Evolutionary conservation across 179 eudicot species (phyloP), one percentile per base, ranked within the genome.

Genomic region (Silene noctiflora): DNA sequence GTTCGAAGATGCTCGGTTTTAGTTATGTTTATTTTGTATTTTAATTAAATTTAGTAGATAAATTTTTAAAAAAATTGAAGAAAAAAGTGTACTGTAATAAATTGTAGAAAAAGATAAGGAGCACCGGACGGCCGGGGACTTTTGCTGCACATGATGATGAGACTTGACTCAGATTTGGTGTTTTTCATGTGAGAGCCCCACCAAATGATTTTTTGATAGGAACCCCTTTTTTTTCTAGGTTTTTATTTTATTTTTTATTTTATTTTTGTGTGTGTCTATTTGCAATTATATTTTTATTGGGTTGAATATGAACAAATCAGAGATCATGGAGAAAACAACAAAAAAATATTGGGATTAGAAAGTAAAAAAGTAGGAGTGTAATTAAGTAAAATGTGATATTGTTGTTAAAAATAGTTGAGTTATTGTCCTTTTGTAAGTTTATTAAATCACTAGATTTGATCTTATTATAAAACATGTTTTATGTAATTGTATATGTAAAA

Each of bases 1-100:
- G 82, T 92, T 92, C 61, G 97, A 92, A 78, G 87, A 91, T 58
- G 97, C 97, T 33, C 89, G 96, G 48, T 91, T 92, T 80, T 92
- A 81, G 69, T 70, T 22, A 44, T 72, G 46, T 53, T 12, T 67
- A 8, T 63, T 13, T 67, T 22, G 53, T 19, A 55, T 16, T 27
- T 22, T 80, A 39, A 51, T 48, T 20, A n/a, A 44, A 39, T 46
- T 27, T 33, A 61, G 24, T 51, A 55, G 61, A 55, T 71, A 71
- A 29, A 60, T 8, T 17, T 12, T 17, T 16, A 1, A 0, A 48
- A 61, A 55, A 42, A 53, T 62, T 22, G 11, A 7, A 24, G 24
- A 4, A 24, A 68, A 35, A 74, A 63, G 59, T 25, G 48, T 14
- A 44, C 14, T 21, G 82, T 51, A 79, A 79, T 75, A 65, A 80